Percentiles rank a stretch among this genome's conserved stretches.
Evolutionary conservation across 2,329 filamentous ascomycete genomes (phyloP).

Genomic region (Exophiala xenobiotica): DNA sequence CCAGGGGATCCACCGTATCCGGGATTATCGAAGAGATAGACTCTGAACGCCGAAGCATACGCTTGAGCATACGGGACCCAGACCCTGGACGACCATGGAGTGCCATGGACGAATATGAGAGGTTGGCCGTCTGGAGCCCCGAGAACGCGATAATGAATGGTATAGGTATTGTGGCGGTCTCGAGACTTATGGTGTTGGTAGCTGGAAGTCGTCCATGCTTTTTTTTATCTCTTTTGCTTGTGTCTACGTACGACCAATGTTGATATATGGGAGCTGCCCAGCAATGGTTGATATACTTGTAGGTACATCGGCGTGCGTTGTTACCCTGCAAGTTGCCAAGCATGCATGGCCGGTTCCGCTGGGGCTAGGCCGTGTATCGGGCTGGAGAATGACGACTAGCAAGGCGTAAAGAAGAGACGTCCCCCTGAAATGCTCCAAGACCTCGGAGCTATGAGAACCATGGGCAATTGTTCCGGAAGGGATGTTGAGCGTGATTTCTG

Average conservation of each 20-base stretch:
- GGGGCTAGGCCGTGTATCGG: too few relatives aligned
- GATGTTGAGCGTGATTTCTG: too few relatives aligned
- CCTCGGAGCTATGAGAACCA: too few relatives aligned
- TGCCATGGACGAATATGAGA: conserved; percentile 48
- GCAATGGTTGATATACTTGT: background rate
- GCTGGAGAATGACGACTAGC: too few relatives aligned
- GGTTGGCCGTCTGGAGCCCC: conserved; percentile 34
- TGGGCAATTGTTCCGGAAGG: too few relatives aligned
- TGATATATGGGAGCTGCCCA: background rate
- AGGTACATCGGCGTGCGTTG: too few relatives aligned
- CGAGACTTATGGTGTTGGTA: conserved; percentile 33
- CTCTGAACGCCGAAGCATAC: conserved; percentile 37
- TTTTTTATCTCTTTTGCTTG: background rate
- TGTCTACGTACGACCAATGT: background rate
- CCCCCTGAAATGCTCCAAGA: too few relatives aligned
- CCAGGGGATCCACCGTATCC: conserved; percentile 44
- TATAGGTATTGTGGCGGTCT: conserved; percentile 32
- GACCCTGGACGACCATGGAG: conserved; percentile 47
- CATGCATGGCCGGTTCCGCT: too few relatives aligned
- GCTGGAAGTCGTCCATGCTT: background rate
- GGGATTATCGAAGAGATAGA: conserved; percentile 48
- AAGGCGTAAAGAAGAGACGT: too few relatives aligned
- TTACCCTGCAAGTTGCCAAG: too few relatives aligned
- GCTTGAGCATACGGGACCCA: conserved; percentile 41
- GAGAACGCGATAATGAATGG: conserved; percentile 37